Conservation (phyloP, 345 rosid genomes). For the Populus pruinosa region DNA sequence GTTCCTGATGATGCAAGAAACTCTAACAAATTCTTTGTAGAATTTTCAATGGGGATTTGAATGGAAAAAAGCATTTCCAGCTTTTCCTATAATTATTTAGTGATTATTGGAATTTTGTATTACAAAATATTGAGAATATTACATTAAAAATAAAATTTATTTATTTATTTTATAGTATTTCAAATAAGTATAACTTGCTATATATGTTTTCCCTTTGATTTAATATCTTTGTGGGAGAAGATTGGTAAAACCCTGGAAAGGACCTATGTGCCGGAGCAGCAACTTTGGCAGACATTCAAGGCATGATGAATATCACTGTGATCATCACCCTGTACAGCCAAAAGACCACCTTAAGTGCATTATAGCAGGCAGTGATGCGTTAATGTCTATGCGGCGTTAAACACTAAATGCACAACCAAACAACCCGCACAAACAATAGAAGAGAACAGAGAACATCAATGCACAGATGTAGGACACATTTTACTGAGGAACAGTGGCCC, state of each 20-base stretch:
- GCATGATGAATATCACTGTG: slow-evolving; percentile 32
- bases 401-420: not conserved
- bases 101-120: no score
- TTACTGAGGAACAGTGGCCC: not conserved
- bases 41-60: no score
- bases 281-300: slow-evolving; percentile 50
- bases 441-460: not conserved
- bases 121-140: no score
- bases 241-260: slow-evolving; percentile 59
- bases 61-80: no score
- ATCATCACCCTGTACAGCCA: slow-evolving; percentile 52
- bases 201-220: slow-evolving; percentile 23
- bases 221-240: slow-evolving; percentile 60
- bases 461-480: not conserved
- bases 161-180: no score
- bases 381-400: not conserved
- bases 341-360: not conserved
- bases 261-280: slow-evolving; percentile 43
- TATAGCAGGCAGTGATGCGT: not conserved
- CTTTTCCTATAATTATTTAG: no score
- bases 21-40: no score
- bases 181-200: no score
- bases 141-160: no score
- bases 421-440: not conserved
- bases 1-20: no score